Evolutionary conservation across 495 filamentous ascomycete species (phyloP).

Genomic region (Annulohypoxylon maeteangense): DNA sequence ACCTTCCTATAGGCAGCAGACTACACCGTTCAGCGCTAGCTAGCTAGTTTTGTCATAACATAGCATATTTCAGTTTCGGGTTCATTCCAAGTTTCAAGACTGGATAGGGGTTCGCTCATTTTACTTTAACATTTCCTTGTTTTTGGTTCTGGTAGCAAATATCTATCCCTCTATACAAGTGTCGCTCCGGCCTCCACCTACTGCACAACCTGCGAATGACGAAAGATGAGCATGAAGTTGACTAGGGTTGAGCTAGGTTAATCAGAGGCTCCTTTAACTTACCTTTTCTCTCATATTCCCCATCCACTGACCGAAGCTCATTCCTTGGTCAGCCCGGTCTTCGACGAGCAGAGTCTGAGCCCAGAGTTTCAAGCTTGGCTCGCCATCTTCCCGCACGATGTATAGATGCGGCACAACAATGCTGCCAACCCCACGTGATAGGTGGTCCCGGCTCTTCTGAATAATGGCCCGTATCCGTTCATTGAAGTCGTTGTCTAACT

Average conservation of each 20-base stretch:
- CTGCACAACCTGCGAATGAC: constrained; percentile 55
- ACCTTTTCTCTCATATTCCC: constrained; percentile 95
- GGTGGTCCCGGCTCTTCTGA: constrained; percentile 90
- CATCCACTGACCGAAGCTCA: constrained; percentile 94
- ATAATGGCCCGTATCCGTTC: constrained; percentile 89
- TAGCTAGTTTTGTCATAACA: background rate
- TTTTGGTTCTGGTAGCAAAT: constrained; percentile 14
- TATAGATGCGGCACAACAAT: constrained; percentile 93
- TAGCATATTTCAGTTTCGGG: background rate
- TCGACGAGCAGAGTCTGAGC: constrained; percentile 95
- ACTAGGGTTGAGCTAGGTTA: constrained; percentile 5
- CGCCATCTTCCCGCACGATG: constrained; percentile 92
- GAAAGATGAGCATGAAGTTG: constrained; percentile 37
- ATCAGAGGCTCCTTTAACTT: constrained; percentile 54
- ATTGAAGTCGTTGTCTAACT: constrained; percentile 95
- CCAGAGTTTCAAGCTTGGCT: constrained; percentile 95
- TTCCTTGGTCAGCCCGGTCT: constrained; percentile 91
- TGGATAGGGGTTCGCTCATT: background rate
- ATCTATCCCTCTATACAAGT: constrained; percentile 44
- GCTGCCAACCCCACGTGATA: constrained; percentile 84
- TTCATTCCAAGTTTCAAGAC: background rate
- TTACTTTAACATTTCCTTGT: constrained; percentile 2
- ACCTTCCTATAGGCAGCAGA: background rate
- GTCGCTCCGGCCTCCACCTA: constrained; percentile 35
- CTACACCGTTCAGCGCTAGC: background rate